These are phyloP conservation scores for Trametes gibbosa DNA, from an alignment of 768 basidiomycete species.

Conservation along the genomic window DNA sequence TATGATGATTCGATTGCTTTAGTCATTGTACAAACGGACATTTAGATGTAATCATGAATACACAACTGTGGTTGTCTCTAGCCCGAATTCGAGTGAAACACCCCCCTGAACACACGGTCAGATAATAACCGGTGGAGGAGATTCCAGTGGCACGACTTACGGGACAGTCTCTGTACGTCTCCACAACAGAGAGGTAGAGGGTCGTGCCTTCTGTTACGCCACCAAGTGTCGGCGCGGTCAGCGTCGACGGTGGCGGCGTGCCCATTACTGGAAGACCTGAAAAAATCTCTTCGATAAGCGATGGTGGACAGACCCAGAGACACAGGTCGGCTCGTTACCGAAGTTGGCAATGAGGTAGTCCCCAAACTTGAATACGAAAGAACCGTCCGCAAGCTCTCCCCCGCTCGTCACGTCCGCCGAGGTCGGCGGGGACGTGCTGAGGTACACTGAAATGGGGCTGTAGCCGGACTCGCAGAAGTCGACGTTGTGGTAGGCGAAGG, in stretches of 20 bases:
- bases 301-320: background rate
- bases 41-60: background rate
- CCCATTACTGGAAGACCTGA: constrained; percentile 18
- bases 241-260: constrained; percentile 17
- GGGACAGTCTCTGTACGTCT: constrained; percentile 21
- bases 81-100: constrained; percentile 15
- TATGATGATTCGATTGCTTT: background rate
- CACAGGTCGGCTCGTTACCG: too few species aligned
- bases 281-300: background rate
- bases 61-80: constrained; percentile 14
- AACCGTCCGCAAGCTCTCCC: constrained; percentile 17
- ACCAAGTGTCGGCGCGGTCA: constrained; percentile 10
- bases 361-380: constrained; percentile 20
- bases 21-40: background rate
- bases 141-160: constrained; percentile 5
- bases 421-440: constrained; percentile 11
- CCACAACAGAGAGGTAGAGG: constrained; percentile 19
- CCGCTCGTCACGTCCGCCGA: constrained; percentile 6
- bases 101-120: background rate
- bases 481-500: constrained; percentile 17
- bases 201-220: constrained; percentile 5
- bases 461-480: constrained; percentile 23
- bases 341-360: constrained; percentile 23
- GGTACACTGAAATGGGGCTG: constrained; percentile 19
- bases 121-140: background rate